These are phyloP conservation scores for Ceraceosorus bombacis DNA, from an alignment of 1,284 basidiomycete genomes.

Conservation along the genomic window DNA sequence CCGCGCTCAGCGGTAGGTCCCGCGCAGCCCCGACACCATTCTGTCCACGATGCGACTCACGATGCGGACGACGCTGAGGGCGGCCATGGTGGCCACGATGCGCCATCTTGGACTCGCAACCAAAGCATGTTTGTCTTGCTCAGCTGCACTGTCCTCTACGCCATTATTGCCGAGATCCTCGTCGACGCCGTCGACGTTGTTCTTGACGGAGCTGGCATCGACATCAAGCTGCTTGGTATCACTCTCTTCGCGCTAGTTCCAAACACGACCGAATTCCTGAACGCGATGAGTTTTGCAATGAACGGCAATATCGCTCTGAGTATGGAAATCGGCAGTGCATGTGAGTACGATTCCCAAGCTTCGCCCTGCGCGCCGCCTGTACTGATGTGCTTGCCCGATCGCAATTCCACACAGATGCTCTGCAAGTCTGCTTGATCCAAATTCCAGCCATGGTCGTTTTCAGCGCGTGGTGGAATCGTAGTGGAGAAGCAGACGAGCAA, in stretches of 20 bases:
- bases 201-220: conserved; percentile 81
- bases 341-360: too few species aligned
- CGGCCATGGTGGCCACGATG: conserved; percentile 80
- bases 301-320: conserved; percentile 88
- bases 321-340: conserved; percentile 99
- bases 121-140: conserved; percentile 40
- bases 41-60: conserved; percentile 20
- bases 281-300: conserved; percentile 97
- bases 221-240: conserved; percentile 94
- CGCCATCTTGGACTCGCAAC: conserved; percentile 59
- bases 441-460: conserved; percentile 99
- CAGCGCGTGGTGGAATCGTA: conserved; percentile 73
- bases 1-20: conserved; percentile 1
- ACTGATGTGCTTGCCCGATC: too few species aligned
- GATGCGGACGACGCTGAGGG: conserved; percentile 45
- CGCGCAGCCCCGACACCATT: conserved; percentile 18
- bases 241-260: conserved; percentile 95
- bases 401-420: conserved; percentile 55
- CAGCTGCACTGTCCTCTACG: conserved; percentile 82
- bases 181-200: conserved; percentile 94
- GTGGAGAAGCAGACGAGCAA: conserved; percentile 5
- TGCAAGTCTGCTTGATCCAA: conserved; percentile 95
- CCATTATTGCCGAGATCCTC: conserved; percentile 88
- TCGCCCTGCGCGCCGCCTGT: too few species aligned
- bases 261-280: conserved; percentile 98